Base-by-base conservation (phyloP, 1,284 basidiomycete genomes). In the Tremellales sp. region DNA sequence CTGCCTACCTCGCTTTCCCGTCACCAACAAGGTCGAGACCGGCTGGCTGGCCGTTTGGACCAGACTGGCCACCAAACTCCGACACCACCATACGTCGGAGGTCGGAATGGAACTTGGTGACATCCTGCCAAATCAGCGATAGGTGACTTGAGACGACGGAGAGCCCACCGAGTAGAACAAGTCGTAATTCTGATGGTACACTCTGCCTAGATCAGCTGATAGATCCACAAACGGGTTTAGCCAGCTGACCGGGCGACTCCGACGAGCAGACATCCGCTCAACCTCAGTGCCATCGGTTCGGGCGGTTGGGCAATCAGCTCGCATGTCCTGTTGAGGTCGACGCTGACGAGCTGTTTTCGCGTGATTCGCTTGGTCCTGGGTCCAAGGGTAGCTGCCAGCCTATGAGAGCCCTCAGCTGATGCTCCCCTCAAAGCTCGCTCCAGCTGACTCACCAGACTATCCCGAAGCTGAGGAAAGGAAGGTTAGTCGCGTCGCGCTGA, bases 331-430 rank as follows among this genome's bases (percentile, higher is more conserved):
- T 81, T 69, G 33, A 93, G 89, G 70, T 92, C 84, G 36, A 88
- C 86, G 13, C 81, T 82, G 54, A 87, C 76, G 22, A 92, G 84
- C 46, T 85, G 86, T 55, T 84, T 83, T 66, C 82, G 84, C 8
- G 87, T 84, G 6, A 92, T 76, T 62, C 85, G 89, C n/a, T 82
- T 81, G 13, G 86, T 87, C 71, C 85, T 85, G 4, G 87, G 84
- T 25, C 89, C 89, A 17, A 92, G 77, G 1, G 89, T 92, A 3
- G 89, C 89, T 27, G 88, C 87, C 41, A 92, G 82, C 89, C 89
- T 92, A 53, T 3, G 15, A n/a, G 12, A 17, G n/a, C n/a, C 33
- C 15, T 36, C 33, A 36, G 33, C 25, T 36, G 22, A 26, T 13
- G 22, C 15, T 25, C 2, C 15, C 11, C 40, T 40, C 25, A 19